Conservation (phyloP, 192 early-diverging fungal species). For the Tieghemiomyces parasiticus region DNA sequence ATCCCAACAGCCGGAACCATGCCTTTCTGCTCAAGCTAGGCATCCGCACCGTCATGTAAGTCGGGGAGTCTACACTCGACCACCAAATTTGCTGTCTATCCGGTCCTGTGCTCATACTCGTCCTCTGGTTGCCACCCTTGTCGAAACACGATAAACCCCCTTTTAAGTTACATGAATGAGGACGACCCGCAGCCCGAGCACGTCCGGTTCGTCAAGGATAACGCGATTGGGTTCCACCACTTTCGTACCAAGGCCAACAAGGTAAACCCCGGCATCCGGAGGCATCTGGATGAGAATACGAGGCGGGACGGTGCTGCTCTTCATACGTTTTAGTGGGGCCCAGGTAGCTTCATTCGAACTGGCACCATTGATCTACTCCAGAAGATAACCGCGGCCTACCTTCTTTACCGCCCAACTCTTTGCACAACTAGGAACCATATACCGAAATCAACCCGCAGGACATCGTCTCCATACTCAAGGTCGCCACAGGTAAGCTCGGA, state of each 20-base stretch:
- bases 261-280: too few species aligned
- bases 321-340: too few species aligned
- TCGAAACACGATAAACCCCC: background rate
- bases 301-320: too few species aligned
- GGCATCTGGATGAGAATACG: too few species aligned
- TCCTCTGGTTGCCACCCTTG: conserved; percentile 23
- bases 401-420: too few species aligned
- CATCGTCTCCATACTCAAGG: conserved; percentile 33
- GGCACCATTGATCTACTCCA: too few species aligned
- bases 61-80: background rate
- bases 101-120: conserved; percentile 19
- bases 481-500: conserved; percentile 28
- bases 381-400: too few species aligned
- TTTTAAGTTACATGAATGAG: conserved; percentile 40
- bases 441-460: conserved; percentile 37
- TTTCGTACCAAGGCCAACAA: conserved; percentile 80
- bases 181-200: conserved; percentile 61
- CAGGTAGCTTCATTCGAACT: too few species aligned
- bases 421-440: conserved; percentile 48
- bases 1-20: conserved; percentile 81
- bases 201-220: conserved; percentile 47
- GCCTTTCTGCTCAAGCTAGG: conserved; percentile 76
- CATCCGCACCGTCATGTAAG: conserved; percentile 76
- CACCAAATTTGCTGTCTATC: background rate
- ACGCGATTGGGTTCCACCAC: conserved; percentile 66